A percentile compares a stretch with the other conserved stretches of the same genome.
phyloP scores from a whole-genome alignment of 345 rosid species.

The Acer campestre region DNA sequence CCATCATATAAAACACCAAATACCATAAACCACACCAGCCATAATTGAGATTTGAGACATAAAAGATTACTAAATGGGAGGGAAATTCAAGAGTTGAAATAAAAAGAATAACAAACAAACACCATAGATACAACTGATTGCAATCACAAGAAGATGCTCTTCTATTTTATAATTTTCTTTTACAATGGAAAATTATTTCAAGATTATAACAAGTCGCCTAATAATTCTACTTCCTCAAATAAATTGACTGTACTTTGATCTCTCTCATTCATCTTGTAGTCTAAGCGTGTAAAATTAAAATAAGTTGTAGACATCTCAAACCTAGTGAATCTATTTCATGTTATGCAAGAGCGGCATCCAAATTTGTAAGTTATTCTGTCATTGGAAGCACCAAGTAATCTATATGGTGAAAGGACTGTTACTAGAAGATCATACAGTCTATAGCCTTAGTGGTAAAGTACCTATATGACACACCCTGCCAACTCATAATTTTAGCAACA shows the following conservation, averaged over 20 bases:
- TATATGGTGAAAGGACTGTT: neutral
- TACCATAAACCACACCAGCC: neutral
- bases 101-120: neutral
- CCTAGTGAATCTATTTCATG: neutral
- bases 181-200: neutral
- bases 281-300: neutral
- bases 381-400: slow-evolving; percentile 1
- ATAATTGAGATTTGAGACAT: neutral
- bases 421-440: neutral
- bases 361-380: neutral
- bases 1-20: neutral
- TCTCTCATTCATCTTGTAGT: neutral
- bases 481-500: neutral
- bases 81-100: neutral
- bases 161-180: neutral
- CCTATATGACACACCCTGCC: neutral
- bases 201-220: neutral
- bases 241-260: neutral
- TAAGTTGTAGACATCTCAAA: neutral
- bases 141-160: neutral
- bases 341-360: neutral
- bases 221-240: neutral
- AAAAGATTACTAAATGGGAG: slow-evolving; percentile 1
- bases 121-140: neutral
- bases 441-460: neutral